These are phyloP conservation scores for Boletus rubescentipes DNA, from an alignment of 768 basidiomycete species.

Conservation along the genomic window DNA sequence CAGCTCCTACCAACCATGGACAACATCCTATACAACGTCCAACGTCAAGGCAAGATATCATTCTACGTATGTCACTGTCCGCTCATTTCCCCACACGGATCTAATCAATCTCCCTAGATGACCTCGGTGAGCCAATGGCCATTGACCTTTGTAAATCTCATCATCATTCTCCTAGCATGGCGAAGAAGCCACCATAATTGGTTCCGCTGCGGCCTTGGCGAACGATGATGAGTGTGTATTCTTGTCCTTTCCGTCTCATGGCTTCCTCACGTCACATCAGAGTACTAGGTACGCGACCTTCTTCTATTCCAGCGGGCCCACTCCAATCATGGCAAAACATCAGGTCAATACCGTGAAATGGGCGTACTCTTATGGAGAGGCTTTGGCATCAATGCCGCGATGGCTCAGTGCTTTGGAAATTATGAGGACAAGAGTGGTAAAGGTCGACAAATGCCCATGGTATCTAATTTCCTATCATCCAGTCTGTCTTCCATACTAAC, in stretches of 20 bases:
- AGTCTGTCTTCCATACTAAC: not conserved
- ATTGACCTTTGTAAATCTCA: not conserved
- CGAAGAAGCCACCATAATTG: constrained; percentile 88
- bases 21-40: constrained; percentile 86
- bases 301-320: not conserved
- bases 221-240: constrained; percentile 76
- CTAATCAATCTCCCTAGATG: constrained; percentile 50
- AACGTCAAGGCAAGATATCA: constrained; percentile 90
- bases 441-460: constrained; percentile 93
- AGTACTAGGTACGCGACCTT: constrained; percentile 59
- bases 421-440: constrained; percentile 76
- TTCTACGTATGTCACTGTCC: constrained; percentile 64
- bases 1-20: constrained; percentile 79
- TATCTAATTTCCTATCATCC: constrained; percentile 34
- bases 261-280: constrained; percentile 36
- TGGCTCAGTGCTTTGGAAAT: constrained; percentile 93
- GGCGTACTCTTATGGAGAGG: constrained; percentile 90
- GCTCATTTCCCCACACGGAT: constrained; percentile 3
- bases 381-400: constrained; percentile 73
- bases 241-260: not conserved
- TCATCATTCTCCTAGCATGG: constrained; percentile 55
- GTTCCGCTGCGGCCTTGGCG: constrained; percentile 83
- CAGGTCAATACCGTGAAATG: constrained; percentile 91
- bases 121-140: constrained; percentile 59
- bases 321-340: constrained; percentile 1